Percentiles rank a stretch among this genome's conserved stretches.
Evolutionary conservation across 129 eudicot genomes (phyloP).

Genomic region (Artemisia annua): DNA sequence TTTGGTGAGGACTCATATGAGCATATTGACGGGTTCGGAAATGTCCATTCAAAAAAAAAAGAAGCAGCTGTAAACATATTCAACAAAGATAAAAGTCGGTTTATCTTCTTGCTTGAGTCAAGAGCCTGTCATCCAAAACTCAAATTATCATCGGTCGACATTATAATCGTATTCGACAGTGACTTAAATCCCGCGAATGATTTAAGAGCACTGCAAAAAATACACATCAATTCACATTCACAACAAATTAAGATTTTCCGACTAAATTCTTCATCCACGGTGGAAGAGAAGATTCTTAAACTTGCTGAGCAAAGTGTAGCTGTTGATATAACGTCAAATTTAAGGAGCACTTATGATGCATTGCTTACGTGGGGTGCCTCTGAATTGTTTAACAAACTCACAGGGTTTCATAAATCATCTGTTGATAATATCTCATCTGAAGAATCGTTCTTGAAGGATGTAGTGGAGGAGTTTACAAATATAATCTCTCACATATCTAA

Average conservation of each 20-base stretch:
- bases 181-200: constrained; percentile 74
- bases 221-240: constrained; percentile 54
- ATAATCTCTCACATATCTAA: constrained; percentile 40
- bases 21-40: constrained; percentile 45
- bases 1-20: constrained; percentile 71
- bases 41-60: constrained; percentile 34
- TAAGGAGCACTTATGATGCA: constrained; percentile 41
- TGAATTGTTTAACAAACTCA: constrained; percentile 48
- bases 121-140: constrained; percentile 55
- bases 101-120: constrained; percentile 60
- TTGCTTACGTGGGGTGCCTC: constrained; percentile 86
- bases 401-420: constrained; percentile 46
- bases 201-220: constrained; percentile 57
- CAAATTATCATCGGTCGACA: constrained; percentile 64
- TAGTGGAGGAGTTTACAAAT: constrained; percentile 49
- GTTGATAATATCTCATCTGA: constrained; percentile 35
- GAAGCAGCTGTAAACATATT: constrained; percentile 60
- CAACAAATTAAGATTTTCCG: constrained; percentile 70
- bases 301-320: constrained; percentile 47
- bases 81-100: constrained; percentile 54
- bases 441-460: constrained; percentile 39
- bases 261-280: constrained; percentile 59
- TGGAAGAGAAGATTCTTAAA: constrained; percentile 70
- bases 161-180: constrained; percentile 60
- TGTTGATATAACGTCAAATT: constrained; percentile 36